Base-by-base conservation (phyloP, 2,329 filamentous ascomycete genomes). In the Colletotrichum incanum region DNA sequence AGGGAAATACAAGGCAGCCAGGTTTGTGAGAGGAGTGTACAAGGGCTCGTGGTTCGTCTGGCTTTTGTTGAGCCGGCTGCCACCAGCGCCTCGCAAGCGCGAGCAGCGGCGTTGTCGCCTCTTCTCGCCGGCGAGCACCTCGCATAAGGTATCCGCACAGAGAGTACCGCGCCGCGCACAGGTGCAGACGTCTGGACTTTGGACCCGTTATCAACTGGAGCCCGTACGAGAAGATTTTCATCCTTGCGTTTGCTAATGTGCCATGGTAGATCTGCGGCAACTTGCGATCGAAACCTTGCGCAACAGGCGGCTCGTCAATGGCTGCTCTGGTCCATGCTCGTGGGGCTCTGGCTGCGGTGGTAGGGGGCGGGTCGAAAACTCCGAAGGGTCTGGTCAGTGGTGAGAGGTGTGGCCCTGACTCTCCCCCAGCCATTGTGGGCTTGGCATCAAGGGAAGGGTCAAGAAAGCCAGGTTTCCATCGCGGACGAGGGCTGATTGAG, bases 221-320 rank as follows among this genome's bases (percentile, higher is more conserved):
- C 65, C 70, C 47, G 66, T 70, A 72, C 49, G 70, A 72, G 70
- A 72, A 72, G 59, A 72, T 72, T 72, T 72, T 72, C 66, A 72
- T 61, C 65, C 70, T 72, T 60, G 70, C 66, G 52, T 72, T 68
- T 65, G 60, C 66, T 62, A 70, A 60, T 72, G 65, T 65, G 60
- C 65, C 59, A 65, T 65, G 66, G 66, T 60, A 72, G 70, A 72
- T 72, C 70, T 70, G 65, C 60, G 66, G 70, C 66, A 70, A 60
- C 70, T 70, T 65, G 60, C 70, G 70, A 72, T 72, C 70, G 69
- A 69, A 69, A 59, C 54, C 69, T 63, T 59, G 69, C 50, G 65
- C 37, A 58, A 63, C 50, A 56, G 65, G 26, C 45, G 68, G 28
- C 31, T 39, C 68, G 34, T 64, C 39, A 64, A 60, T 69, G 69